These are phyloP conservation scores for Eucalyptus curtisii DNA, from an alignment of 345 rosid species.

Conservation along the genomic window DNA sequence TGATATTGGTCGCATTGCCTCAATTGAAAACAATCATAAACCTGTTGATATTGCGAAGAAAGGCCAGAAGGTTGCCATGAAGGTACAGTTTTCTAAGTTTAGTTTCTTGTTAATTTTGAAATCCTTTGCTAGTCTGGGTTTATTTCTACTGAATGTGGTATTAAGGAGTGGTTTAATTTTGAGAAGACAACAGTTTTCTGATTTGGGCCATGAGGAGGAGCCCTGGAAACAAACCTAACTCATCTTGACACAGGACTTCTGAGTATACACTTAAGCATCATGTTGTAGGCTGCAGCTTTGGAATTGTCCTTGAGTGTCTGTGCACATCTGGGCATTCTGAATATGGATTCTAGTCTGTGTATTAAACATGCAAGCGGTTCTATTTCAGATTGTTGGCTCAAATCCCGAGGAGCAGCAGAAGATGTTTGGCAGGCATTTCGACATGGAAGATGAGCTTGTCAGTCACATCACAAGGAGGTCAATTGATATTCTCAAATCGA, in stretches of 20 bases:
- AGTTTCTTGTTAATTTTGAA: not conserved
- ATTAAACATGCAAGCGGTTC: not conserved
- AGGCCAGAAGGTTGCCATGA: slow-evolving; percentile 71
- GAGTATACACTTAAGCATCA: not conserved
- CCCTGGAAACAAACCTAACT: not conserved
- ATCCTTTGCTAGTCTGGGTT: not conserved
- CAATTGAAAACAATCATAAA: slow-evolving; percentile 68
- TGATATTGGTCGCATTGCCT: slow-evolving; percentile 80
- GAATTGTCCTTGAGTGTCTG: not conserved
- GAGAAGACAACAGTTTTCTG: not conserved
- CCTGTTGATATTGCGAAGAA: slow-evolving; percentile 77
- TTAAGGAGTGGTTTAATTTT: not conserved
- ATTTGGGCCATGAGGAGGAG: not conserved
- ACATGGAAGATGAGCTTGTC: slow-evolving; percentile 74
- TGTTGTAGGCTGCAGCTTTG: not conserved
- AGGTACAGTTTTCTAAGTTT: slow-evolving; percentile 29
- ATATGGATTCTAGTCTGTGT: not conserved
- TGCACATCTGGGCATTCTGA: not conserved
- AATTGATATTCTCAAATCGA: slow-evolving; percentile 69
- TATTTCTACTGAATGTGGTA: not conserved
- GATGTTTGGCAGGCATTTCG: slow-evolving; percentile 89
- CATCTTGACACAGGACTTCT: not conserved
- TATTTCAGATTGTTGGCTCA: slow-evolving; percentile 47
- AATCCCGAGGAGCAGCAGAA: slow-evolving; percentile 83
- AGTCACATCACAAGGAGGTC: slow-evolving; percentile 81